A percentile compares a stretch with the other conserved stretches of the same genome.
Conservation (phyloP, 441 rosid genomes). For the Isatis lusitanica region DNA sequence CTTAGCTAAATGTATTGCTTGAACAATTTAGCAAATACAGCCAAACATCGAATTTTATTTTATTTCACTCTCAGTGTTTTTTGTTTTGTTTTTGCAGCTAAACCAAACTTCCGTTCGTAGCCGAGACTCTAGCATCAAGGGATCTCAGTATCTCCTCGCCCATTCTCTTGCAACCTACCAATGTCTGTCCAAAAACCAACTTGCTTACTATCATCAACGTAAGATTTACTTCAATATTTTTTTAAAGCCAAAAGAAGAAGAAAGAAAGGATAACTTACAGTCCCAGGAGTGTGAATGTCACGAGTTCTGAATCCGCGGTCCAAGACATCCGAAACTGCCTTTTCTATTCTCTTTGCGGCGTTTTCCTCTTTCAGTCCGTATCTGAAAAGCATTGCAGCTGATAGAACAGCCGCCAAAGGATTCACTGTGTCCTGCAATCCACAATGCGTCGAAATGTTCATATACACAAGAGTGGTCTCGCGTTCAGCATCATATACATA, state of each 20-base stretch:
- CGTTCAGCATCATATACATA: not conserved
- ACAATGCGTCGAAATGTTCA: not conserved
- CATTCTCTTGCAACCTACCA: slow-evolving; percentile 87
- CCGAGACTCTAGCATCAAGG: slow-evolving; percentile 4
- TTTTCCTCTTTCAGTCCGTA: slow-evolving; percentile 77
- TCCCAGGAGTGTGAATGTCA: slow-evolving; percentile 71
- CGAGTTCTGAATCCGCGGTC: slow-evolving; percentile 74
- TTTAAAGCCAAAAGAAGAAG: not conserved
- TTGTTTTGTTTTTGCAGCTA: not conserved
- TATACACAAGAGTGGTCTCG: not conserved
- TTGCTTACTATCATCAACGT: not conserved
- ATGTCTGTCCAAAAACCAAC: slow-evolving; percentile 40
- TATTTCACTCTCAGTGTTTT: not conserved
- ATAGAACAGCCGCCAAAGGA: slow-evolving; percentile 77
- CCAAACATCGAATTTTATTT: not conserved
- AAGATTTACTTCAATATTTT: not conserved
- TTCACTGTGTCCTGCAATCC: slow-evolving; percentile 69
- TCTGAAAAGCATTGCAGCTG: slow-evolving; percentile 84
- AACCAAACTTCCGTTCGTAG: not conserved
- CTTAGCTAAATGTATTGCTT: not conserved
- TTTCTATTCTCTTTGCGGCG: slow-evolving; percentile 76
- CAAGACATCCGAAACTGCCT: slow-evolving; percentile 67
- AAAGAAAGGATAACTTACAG: slow-evolving; percentile 41
- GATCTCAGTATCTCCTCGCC: slow-evolving; percentile 80
- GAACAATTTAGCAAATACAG: not conserved